Percentiles rank a stretch among this genome's conserved stretches.
phyloP scores from a whole-genome alignment of 2,329 filamentous ascomycete genomes.

The Grosmannia penicillata region DNA sequence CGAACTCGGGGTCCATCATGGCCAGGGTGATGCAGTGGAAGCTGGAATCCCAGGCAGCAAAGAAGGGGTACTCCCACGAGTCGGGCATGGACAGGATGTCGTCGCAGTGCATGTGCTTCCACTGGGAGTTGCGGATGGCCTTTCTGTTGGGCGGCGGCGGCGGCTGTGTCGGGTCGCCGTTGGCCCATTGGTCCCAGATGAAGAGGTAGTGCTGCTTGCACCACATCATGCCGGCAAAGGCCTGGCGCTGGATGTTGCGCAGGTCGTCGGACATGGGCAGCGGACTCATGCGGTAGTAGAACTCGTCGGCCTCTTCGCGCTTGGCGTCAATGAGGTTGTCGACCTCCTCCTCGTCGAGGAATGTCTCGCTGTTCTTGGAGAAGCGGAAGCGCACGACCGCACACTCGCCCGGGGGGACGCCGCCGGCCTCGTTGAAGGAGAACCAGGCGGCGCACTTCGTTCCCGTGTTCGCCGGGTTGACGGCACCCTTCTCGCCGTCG shows the following conservation, averaged over 20 bases:
- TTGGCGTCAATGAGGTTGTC: slow-evolving; percentile 82
- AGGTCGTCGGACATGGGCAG: slow-evolving; percentile 88
- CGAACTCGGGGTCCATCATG: slow-evolving; percentile 96
- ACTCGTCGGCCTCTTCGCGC: slow-evolving; percentile 84
- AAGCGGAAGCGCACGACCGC: slow-evolving; percentile 89
- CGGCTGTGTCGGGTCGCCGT: slow-evolving; percentile 78
- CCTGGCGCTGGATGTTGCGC: slow-evolving; percentile 88
- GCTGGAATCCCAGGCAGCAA: slow-evolving; percentile 91
- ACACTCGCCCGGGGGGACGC: slow-evolving; percentile 79
- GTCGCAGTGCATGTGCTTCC: slow-evolving; percentile 91
- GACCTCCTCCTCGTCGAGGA: slow-evolving; percentile 83
- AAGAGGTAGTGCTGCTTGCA: slow-evolving; percentile 96
- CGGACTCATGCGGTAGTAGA: slow-evolving; percentile 86
- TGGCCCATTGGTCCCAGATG: slow-evolving; percentile 96
- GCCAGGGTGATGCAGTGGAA: slow-evolving; percentile 93
- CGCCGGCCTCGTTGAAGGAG: slow-evolving; percentile 76
- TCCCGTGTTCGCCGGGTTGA: slow-evolving; percentile 67
- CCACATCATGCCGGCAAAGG: slow-evolving; percentile 96
- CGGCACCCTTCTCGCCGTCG: slow-evolving; percentile 59
- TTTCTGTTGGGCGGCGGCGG: slow-evolving; percentile 72
- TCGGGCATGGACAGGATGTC: slow-evolving; percentile 96
- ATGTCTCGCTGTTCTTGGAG: slow-evolving; percentile 58
- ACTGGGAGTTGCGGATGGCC: slow-evolving; percentile 69
- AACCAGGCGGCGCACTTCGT: slow-evolving; percentile 92
- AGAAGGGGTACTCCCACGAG: slow-evolving; percentile 97